Percentiles rank a stretch among this genome's conserved stretches.
These are phyloP conservation scores for Diaporthe australafricana DNA, from an alignment of 2,329 filamentous ascomycete genomes.

Conservation along the genomic window DNA sequence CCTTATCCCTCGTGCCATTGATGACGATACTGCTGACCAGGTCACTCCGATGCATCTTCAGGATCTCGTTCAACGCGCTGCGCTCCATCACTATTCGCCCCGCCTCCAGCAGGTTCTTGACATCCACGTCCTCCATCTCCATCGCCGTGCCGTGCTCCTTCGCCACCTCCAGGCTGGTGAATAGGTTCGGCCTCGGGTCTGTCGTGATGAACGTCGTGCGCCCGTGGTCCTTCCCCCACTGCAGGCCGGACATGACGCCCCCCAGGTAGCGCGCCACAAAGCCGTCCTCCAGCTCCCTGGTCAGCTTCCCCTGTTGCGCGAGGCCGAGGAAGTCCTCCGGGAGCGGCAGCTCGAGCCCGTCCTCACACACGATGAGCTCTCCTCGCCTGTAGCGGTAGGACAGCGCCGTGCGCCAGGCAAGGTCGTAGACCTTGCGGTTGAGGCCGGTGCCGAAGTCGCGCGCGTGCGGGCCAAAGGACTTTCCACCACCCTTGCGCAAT, in stretches of 20 bases:
- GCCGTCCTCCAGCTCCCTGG: conserved; percentile 57
- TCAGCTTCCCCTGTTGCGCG: conserved; percentile 47
- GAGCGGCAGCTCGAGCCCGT: conserved; percentile 75
- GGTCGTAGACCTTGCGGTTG: conserved; percentile 91
- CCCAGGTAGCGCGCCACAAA: conserved; percentile 69
- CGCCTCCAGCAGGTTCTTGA: conserved; percentile 91
- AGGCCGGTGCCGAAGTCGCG: conserved; percentile 89
- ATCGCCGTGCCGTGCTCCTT: conserved; percentile 77
- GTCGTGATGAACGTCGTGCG: conserved; percentile 82
- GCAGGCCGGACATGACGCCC: conserved; percentile 77
- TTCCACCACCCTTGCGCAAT: conserved; percentile 85
- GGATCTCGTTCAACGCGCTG: conserved; percentile 79
- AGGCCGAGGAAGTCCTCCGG: conserved; percentile 61
- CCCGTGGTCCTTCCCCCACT: conserved; percentile 74
- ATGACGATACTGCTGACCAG: conserved; percentile 62
- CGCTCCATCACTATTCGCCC: conserved; percentile 90
- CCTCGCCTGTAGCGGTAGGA: conserved; percentile 91
- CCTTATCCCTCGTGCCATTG: conserved; percentile 51
- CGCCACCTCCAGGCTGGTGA: conserved; percentile 72
- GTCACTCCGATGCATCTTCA: conserved; percentile 79
- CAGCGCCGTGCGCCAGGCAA: conserved; percentile 93
- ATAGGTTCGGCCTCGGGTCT: conserved; percentile 70
- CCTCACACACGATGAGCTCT: conserved; percentile 87
- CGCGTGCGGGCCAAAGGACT: conserved; percentile 89
- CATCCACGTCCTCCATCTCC: conserved; percentile 84